Percentiles rank a stretch among this genome's conserved stretches.
phyloP scores from a whole-genome alignment of 805 yeast species.

The Yarrowia deformans region DNA sequence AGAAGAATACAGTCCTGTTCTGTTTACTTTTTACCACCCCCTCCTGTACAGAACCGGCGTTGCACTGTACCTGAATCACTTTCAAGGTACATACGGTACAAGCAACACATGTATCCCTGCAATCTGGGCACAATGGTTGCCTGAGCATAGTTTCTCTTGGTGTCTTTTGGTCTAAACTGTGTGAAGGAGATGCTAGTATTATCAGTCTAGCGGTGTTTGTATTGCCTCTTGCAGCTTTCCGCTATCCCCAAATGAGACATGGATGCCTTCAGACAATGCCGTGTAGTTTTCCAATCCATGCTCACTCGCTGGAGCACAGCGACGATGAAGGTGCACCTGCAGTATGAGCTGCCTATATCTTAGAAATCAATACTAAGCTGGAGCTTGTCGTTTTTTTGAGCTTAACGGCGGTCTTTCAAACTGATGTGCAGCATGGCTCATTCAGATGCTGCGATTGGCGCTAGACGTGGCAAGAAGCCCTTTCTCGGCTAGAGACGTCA shows the following conservation, averaged over 20 bases:
- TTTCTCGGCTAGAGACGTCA: not conserved
- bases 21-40: too few relatives aligned
- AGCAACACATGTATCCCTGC: not conserved
- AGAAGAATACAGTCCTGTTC: too few relatives aligned
- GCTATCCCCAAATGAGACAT: not conserved
- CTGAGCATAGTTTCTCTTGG: not conserved
- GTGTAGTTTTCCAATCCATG: not conserved
- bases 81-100: too few relatives aligned
- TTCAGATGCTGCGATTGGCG: slow-evolving; percentile 15
- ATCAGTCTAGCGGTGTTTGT: not conserved
- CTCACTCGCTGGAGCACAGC: not conserved
- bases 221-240: not conserved
- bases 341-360: not conserved
- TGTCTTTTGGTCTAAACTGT: too few relatives aligned
- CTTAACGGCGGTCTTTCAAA: not conserved
- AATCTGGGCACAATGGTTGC: not conserved
- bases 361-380: not conserved
- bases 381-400: not conserved
- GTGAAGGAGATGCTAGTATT: not conserved
- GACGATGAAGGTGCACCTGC: not conserved
- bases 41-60: too few relatives aligned
- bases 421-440: slow-evolving; percentile 30
- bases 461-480: not conserved
- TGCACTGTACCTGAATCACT: too few relatives aligned
- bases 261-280: not conserved